Percentiles rank a stretch among this genome's conserved stretches.
phyloP scores from a whole-genome alignment of 2,329 filamentous ascomycete genomes.

The Davidsoniella eucalypti region DNA sequence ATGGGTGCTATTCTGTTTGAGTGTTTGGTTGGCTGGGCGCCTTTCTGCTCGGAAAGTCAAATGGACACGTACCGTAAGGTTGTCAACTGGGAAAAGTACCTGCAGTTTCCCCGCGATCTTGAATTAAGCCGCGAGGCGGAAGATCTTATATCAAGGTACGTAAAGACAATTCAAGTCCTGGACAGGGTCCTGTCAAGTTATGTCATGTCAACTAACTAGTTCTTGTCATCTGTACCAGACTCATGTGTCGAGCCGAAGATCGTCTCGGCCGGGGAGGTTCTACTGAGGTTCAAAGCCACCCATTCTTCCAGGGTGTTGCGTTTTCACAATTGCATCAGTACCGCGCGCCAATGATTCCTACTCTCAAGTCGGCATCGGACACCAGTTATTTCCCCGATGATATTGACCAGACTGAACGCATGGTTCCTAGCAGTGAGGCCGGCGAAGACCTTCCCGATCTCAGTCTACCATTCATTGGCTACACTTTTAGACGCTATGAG shows the following conservation, averaged over 20 bases:
- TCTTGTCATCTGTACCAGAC: slow-evolving; percentile 31
- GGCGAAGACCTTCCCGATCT: slow-evolving; percentile 74
- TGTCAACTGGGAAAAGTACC: slow-evolving; percentile 88
- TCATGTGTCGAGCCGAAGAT: slow-evolving; percentile 87
- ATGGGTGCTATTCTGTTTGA: slow-evolving; percentile 99
- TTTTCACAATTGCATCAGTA: slow-evolving; percentile 88
- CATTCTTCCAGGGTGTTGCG: slow-evolving; percentile 93
- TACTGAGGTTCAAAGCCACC: slow-evolving; percentile 80
- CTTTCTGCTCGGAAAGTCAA: slow-evolving; percentile 94
- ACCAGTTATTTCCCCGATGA: slow-evolving; percentile 98
- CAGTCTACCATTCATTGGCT: slow-evolving; percentile 59
- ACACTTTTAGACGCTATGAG: slow-evolving; percentile 15
- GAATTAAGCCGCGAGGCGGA: slow-evolving; percentile 78
- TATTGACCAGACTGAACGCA: slow-evolving; percentile 73
- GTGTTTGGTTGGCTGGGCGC: slow-evolving; percentile 94
- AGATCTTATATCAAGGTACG: slow-evolving; percentile 77
- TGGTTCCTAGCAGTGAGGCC: slow-evolving; percentile 5
- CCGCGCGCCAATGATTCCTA: slow-evolving; percentile 88
- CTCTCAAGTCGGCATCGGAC: slow-evolving; percentile 81
- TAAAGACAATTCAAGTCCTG: slow-evolving; percentile 20
- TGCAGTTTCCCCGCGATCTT: slow-evolving; percentile 95
- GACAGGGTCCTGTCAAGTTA: neutral
- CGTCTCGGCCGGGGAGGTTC: slow-evolving; percentile 77
- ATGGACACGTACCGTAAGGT: slow-evolving; percentile 99
- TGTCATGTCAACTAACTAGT: slow-evolving; percentile 12